These are phyloP conservation scores for Eucalyptus pauciflora DNA, from an alignment of 345 rosid species.

Conservation along the genomic window DNA sequence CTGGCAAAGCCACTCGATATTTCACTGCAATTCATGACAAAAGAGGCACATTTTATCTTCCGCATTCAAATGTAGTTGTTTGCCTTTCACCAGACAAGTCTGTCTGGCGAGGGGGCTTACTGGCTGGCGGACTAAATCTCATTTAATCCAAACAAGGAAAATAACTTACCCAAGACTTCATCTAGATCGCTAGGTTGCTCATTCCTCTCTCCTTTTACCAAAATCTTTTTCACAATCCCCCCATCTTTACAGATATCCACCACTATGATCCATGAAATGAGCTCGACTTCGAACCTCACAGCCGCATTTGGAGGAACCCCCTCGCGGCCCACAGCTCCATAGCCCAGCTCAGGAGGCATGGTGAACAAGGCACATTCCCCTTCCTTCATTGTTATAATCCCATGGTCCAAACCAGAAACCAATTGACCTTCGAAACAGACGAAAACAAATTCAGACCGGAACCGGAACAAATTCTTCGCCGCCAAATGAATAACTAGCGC, in stretches of 20 bases:
- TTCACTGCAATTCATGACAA: constrained; percentile 27
- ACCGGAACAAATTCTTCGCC: neutral
- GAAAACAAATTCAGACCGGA: neutral
- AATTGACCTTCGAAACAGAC: constrained; percentile 17
- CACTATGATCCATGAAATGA: constrained; percentile 40
- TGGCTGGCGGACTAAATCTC: neutral
- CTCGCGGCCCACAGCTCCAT: constrained; percentile 24
- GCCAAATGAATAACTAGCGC: neutral
- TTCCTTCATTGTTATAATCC: constrained; percentile 37
- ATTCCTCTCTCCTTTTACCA: constrained; percentile 24
- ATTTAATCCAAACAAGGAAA: neutral
- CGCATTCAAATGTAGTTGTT: neutral
- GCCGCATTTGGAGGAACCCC: constrained; percentile 31
- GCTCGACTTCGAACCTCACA: constrained; percentile 39
- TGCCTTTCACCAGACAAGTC: neutral
- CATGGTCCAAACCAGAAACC: constrained; percentile 36
- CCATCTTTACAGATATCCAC: constrained; percentile 48
- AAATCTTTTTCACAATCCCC: constrained; percentile 44
- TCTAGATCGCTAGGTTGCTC: constrained; percentile 39
- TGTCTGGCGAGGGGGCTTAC: neutral
- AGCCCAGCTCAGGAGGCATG: constrained; percentile 32
- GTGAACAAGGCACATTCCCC: constrained; percentile 52
- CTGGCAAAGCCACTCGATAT: constrained; percentile 22
- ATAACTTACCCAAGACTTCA: constrained; percentile 46
- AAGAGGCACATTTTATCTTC: neutral